phyloP scores from a whole-genome alignment of 2,329 filamentous ascomycete genomes.

The Davidsoniella virescens region DNA sequence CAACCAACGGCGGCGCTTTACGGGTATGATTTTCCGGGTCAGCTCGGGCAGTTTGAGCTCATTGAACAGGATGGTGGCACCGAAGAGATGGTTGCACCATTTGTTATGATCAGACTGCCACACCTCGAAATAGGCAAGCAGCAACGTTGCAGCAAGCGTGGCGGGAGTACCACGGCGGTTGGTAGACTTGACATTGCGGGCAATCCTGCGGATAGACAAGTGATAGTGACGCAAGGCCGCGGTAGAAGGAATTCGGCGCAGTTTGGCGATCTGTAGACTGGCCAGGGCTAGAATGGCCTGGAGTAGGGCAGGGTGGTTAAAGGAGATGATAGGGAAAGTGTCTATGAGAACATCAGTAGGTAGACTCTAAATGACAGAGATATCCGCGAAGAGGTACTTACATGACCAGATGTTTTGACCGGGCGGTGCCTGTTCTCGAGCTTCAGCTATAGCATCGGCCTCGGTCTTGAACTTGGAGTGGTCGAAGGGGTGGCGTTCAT shows the following conservation, averaged over 20 bases:
- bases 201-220: constrained; percentile 62
- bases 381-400: constrained; percentile 21
- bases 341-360: constrained; percentile 27
- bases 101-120: constrained; percentile 89
- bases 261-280: constrained; percentile 72
- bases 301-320: constrained; percentile 71
- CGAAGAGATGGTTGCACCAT: constrained; percentile 79
- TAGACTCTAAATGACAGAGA: background rate
- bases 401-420: constrained; percentile 51
- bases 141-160: constrained; percentile 72
- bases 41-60: constrained; percentile 67
- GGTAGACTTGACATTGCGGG: constrained; percentile 55
- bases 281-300: constrained; percentile 81
- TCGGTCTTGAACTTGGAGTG: constrained; percentile 43
- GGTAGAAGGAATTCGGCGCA: constrained; percentile 57
- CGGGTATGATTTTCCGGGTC: constrained; percentile 51
- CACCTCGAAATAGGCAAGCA: constrained; percentile 85
- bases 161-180: constrained; percentile 56
- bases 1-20: constrained; percentile 33
- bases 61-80: constrained; percentile 63
- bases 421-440: constrained; percentile 28
- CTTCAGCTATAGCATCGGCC: constrained; percentile 26
- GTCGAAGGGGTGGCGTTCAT: constrained; percentile 67
- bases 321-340: constrained; percentile 65
- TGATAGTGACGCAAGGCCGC: constrained; percentile 87